Conservation (phyloP, 441 rosid genomes). For the Kokia cookei region DNA sequence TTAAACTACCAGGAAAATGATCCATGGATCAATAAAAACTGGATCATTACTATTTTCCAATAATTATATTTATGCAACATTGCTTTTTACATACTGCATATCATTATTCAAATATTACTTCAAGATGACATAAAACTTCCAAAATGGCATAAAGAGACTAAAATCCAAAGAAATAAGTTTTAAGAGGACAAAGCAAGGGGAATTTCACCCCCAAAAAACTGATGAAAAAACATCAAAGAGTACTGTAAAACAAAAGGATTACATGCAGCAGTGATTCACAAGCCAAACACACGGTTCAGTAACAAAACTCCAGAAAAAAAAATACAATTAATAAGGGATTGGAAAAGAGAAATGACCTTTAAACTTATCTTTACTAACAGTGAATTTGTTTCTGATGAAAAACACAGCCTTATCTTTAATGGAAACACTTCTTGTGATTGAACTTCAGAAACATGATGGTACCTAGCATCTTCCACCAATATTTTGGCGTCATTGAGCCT, state of each 20-base stretch:
- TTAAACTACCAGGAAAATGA: slow-evolving; percentile 1
- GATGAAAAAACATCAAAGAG: not conserved
- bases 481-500: slow-evolving; percentile 34
- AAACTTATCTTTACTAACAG: slow-evolving; percentile 32
- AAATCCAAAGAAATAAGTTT: not conserved
- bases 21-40: not conserved
- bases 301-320: not conserved
- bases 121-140: not conserved
- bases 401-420: slow-evolving; percentile 34
- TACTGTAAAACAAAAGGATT: not conserved
- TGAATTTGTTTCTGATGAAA: slow-evolving; percentile 25
- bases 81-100: not conserved
- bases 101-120: not conserved
- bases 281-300: not conserved
- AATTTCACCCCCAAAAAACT: not conserved
- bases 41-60: not conserved
- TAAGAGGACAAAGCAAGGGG: not conserved
- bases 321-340: not conserved
- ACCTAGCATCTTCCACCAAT: slow-evolving; percentile 19
- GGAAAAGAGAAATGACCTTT: slow-evolving; percentile 21
- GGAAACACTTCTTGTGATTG: slow-evolving; percentile 32
- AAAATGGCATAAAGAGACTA: not conserved
- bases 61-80: too few relatives aligned
- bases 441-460: slow-evolving; percentile 23
- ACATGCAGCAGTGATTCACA: not conserved